Evolutionary conservation across 2,329 filamentous ascomycete species (phyloP).

Genomic region (Leptographium flavum): DNA sequence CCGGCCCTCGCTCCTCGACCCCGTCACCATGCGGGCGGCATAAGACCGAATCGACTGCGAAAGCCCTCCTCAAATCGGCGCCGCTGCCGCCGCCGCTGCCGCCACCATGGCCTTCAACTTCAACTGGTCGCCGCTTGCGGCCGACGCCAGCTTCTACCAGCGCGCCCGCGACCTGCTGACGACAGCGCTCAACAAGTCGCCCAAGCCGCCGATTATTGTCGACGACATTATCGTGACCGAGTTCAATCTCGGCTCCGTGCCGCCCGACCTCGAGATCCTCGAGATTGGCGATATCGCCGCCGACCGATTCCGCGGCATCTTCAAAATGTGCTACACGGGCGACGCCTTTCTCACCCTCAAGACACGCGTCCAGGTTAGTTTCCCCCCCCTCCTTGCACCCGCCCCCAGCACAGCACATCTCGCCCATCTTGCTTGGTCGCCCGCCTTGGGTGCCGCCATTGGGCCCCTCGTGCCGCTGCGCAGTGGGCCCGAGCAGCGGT

Average conservation of each 20-base stretch:
- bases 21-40: not conserved
- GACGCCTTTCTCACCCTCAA: constrained; percentile 92
- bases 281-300: constrained; percentile 97
- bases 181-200: constrained; percentile 89
- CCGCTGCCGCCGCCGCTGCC: not conserved
- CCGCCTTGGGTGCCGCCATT: not conserved
- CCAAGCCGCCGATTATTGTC: constrained; percentile 96
- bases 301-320: constrained; percentile 92
- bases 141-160: constrained; percentile 80
- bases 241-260: constrained; percentile 87
- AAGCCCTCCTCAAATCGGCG: not conserved
- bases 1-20: not conserved
- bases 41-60: not conserved
- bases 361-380: constrained; percentile 76
- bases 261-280: constrained; percentile 88
- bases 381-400: not conserved
- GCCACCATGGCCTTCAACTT: constrained; percentile 96
- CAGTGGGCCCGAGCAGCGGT: constrained; percentile 3
- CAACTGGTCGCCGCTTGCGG: constrained; percentile 99
- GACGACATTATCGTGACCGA: constrained; percentile 98
- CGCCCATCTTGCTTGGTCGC: not conserved
- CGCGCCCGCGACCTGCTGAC: constrained; percentile 90
- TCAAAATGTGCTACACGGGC: constrained; percentile 97
- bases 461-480: not conserved
- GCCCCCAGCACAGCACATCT: too few species aligned